Evolutionary conservation across 2,329 filamentous ascomycete species (phyloP).

Genomic region (Hymenoscyphus fructigenus): DNA sequence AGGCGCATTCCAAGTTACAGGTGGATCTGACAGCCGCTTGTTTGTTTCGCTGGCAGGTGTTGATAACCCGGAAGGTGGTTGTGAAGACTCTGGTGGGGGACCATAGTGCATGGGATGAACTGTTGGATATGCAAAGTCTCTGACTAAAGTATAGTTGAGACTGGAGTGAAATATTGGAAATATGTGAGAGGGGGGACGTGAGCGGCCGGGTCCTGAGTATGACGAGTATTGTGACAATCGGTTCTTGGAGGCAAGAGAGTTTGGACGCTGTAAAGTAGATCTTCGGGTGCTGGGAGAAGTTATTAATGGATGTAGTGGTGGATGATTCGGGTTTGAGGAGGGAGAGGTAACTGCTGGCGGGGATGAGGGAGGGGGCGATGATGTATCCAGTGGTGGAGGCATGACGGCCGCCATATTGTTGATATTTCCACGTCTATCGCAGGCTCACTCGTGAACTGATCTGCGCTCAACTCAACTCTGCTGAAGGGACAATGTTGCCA

Average conservation of each 20-base stretch:
- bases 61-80: slow-evolving; percentile 73
- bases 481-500: slow-evolving; percentile 17
- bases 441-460: background rate
- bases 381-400: slow-evolving; percentile 47
- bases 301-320: slow-evolving; percentile 55
- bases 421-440: slow-evolving; percentile 5
- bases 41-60: slow-evolving; percentile 77
- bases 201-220: slow-evolving; percentile 64
- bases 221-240: slow-evolving; percentile 82
- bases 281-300: slow-evolving; percentile 55
- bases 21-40: slow-evolving; percentile 80
- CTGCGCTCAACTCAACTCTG: background rate
- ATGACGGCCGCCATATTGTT: slow-evolving; percentile 47
- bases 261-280: slow-evolving; percentile 62
- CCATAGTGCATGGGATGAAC: slow-evolving; percentile 91
- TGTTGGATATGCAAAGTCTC: slow-evolving; percentile 90
- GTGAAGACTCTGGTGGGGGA: slow-evolving; percentile 72
- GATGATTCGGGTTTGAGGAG: slow-evolving; percentile 50
- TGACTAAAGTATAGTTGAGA: slow-evolving; percentile 82
- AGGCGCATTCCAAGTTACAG: slow-evolving; percentile 65
- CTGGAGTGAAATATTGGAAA: slow-evolving; percentile 84
- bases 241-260: slow-evolving; percentile 76
- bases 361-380: slow-evolving; percentile 52
- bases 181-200: slow-evolving; percentile 76
- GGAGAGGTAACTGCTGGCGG: slow-evolving; percentile 43